These are phyloP conservation scores for Canariomyces notabilis DNA, from an alignment of 2,329 filamentous ascomycete genomes.

Conservation along the genomic window DNA sequence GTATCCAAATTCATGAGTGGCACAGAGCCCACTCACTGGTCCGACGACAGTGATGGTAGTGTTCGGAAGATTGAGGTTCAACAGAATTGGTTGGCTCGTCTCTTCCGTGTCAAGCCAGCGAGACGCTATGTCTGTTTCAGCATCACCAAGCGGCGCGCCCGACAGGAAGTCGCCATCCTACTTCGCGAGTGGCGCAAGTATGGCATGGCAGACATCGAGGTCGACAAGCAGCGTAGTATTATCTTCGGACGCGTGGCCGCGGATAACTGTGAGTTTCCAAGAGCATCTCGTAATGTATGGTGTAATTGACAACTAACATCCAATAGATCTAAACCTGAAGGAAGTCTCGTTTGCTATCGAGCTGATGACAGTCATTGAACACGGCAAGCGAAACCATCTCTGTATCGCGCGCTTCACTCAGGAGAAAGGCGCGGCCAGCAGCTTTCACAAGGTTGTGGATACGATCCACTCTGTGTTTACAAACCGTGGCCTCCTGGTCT, in stretches of 20 bases:
- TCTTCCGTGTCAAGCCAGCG: constrained; percentile 85
- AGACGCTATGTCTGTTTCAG: constrained; percentile 70
- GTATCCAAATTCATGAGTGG: constrained; percentile 12
- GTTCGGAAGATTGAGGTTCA: constrained; percentile 58
- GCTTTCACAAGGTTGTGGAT: constrained; percentile 78
- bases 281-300: not conserved
- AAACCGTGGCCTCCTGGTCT: constrained; percentile 61
- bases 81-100: constrained; percentile 82
- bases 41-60: constrained; percentile 36
- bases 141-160: constrained; percentile 64
- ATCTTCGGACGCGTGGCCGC: constrained; percentile 73
- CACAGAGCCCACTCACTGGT: constrained; percentile 28
- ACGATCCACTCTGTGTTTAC: constrained; percentile 66
- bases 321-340: constrained; percentile 69
- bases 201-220: constrained; percentile 73
- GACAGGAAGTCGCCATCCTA: constrained; percentile 70
- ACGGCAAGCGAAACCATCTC: constrained; percentile 69
- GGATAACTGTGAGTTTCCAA: constrained; percentile 64
- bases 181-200: constrained; percentile 76
- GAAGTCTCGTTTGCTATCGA: constrained; percentile 85
- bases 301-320: constrained; percentile 13
- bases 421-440: constrained; percentile 84
- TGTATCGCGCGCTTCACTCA: constrained; percentile 83
- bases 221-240: constrained; percentile 73
- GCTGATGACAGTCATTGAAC: constrained; percentile 83